These are phyloP conservation scores for Naganishia liquefaciens DNA, from an alignment of 1,284 basidiomycete species.

Conservation along the genomic window DNA sequence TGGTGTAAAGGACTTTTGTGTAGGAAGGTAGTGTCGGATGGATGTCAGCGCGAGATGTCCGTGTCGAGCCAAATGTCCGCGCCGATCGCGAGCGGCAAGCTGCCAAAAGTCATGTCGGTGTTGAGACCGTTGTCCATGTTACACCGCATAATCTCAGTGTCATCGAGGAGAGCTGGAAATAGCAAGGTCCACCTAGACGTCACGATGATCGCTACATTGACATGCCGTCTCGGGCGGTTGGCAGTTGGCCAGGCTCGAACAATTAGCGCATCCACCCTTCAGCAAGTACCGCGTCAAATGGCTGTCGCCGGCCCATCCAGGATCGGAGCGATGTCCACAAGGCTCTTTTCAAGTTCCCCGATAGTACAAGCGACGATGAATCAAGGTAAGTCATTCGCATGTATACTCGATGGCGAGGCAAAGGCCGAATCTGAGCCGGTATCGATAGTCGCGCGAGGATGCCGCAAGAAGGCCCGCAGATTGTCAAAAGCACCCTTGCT, in stretches of 20 bases:
- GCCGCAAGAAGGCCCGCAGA: constrained; percentile 57
- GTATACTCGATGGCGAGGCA: constrained; percentile 13
- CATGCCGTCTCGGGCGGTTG: constrained; percentile 11
- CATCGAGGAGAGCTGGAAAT: too few species aligned
- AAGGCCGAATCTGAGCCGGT: constrained; percentile 9
- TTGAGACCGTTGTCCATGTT: too few species aligned
- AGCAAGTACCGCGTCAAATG: constrained; percentile 12
- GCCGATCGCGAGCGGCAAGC: background rate
- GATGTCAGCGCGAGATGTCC: background rate
- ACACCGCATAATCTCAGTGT: too few species aligned
- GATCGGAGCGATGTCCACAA: background rate
- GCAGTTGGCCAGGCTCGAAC: constrained; percentile 19
- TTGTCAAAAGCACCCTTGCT: constrained; percentile 75
- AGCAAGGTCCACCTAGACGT: background rate
- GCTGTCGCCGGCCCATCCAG: constrained; percentile 16
- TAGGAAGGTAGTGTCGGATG: too few species aligned
- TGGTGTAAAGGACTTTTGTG: too few species aligned
- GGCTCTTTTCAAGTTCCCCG: constrained; percentile 65
- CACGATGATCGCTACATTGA: constrained; percentile 3
- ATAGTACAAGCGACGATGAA: constrained; percentile 70
- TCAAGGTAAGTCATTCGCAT: constrained; percentile 57
- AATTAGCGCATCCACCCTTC: constrained; percentile 5
- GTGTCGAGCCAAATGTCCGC: constrained; percentile 1
- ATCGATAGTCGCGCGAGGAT: constrained; percentile 56
- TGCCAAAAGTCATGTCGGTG: constrained; percentile 3